phyloP scores from a whole-genome alignment of 2,329 filamentous ascomycete species.

The Cladosporium sp. region DNA sequence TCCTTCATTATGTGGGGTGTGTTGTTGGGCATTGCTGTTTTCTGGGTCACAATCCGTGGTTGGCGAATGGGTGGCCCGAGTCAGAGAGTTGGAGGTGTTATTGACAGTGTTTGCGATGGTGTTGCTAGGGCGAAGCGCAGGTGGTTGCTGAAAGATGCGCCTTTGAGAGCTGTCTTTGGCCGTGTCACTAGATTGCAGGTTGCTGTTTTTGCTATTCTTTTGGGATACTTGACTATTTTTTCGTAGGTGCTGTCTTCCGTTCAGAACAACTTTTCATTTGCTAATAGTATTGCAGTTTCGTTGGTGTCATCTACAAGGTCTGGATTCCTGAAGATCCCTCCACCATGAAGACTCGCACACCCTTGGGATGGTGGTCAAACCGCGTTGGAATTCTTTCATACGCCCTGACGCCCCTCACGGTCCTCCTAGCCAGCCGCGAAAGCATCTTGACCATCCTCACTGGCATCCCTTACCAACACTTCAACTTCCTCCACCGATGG shows the following conservation, averaged over 20 bases:
- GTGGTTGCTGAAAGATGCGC: slow-evolving; percentile 58
- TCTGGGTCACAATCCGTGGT: slow-evolving; percentile 37
- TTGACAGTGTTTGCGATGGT: slow-evolving; percentile 17
- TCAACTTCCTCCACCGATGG: slow-evolving; percentile 76
- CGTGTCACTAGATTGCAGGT: slow-evolving; percentile 65
- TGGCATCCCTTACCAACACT: slow-evolving; percentile 69
- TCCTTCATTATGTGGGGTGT: slow-evolving; percentile 54
- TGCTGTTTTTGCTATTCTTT: slow-evolving; percentile 53
- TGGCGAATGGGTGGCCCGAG: slow-evolving; percentile 19
- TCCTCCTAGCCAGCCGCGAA: slow-evolving; percentile 64
- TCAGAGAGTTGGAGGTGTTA: slow-evolving; percentile 16
- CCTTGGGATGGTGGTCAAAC: slow-evolving; percentile 64
- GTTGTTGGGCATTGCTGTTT: slow-evolving; percentile 44
- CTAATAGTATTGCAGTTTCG: slow-evolving; percentile 39
- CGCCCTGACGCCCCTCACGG: slow-evolving; percentile 65
- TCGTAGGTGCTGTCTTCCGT: slow-evolving; percentile 46
- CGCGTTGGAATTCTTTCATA: slow-evolving; percentile 67
- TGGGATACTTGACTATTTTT: slow-evolving; percentile 62
- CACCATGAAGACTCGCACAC: slow-evolving; percentile 59
- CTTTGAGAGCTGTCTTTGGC: slow-evolving; percentile 55
- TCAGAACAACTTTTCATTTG: background rate
- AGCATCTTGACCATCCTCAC: slow-evolving; percentile 65
- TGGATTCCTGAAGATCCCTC: slow-evolving; percentile 58
- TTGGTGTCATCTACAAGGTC: slow-evolving; percentile 60
- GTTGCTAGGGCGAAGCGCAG: slow-evolving; percentile 32